phyloP scores from a whole-genome alignment of 2,329 filamentous ascomycete genomes.

The Knufia fluminis region DNA sequence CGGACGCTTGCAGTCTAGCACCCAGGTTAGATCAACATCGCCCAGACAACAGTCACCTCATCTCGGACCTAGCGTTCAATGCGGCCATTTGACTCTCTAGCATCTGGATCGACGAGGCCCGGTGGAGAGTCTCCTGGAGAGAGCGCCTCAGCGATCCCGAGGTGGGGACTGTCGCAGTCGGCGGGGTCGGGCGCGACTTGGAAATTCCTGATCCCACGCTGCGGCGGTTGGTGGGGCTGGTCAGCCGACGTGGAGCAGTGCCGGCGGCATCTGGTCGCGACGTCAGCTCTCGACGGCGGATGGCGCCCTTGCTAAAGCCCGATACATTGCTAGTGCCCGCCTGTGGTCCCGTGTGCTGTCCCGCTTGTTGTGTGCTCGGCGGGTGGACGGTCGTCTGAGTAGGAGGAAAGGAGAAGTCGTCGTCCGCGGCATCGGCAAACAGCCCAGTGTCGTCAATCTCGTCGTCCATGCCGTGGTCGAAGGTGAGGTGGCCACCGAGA shows the following conservation, averaged over 20 bases:
- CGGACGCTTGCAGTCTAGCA: constrained; percentile 3
- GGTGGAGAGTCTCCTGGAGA: constrained; percentile 3
- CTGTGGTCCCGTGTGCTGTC: background rate
- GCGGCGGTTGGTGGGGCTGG: constrained; percentile 2
- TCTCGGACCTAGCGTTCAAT: background rate
- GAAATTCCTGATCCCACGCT: constrained; percentile 3
- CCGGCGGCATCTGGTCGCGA: constrained; percentile 1
- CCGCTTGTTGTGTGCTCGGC: constrained; percentile 3
- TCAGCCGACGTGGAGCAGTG: constrained; percentile 3
- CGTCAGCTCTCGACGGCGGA: constrained; percentile 3
- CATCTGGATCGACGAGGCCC: constrained; percentile 2
- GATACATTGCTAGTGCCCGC: constrained; percentile 1
- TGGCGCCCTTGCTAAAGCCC: constrained; percentile 1
- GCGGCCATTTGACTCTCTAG: constrained; percentile 1
- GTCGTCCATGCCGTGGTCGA: constrained; percentile 1
- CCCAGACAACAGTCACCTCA: background rate
- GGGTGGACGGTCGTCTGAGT: constrained; percentile 2
- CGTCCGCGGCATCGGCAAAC: constrained; percentile 1
- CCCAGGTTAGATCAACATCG: constrained; percentile 2
- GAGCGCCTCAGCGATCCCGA: background rate
- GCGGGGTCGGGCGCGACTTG: constrained; percentile 2
- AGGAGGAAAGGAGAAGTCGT: constrained; percentile 1
- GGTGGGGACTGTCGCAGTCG: background rate
- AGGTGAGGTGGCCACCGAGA: constrained; percentile 2
- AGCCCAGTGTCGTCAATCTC: constrained; percentile 2